Evolutionary conservation across 495 filamentous ascomycete species (phyloP).

Genomic region (Neurospora hispaniola): DNA sequence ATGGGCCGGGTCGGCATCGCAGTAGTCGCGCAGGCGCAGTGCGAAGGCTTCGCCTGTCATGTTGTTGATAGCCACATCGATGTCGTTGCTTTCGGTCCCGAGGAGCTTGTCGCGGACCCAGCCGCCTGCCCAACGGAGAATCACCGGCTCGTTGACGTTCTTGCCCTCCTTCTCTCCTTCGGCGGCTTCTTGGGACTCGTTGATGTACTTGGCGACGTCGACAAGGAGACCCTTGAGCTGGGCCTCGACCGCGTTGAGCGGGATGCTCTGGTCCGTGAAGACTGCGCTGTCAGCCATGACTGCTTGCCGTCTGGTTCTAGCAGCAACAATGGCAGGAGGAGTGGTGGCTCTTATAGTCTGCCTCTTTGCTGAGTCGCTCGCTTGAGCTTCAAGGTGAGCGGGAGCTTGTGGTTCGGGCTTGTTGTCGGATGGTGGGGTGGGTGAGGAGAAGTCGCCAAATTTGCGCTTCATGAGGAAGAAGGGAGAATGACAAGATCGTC

Average conservation of each 20-base stretch:
- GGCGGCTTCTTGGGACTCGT: constrained; percentile 20
- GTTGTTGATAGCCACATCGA: constrained; percentile 88
- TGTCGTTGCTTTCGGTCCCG: constrained; percentile 70
- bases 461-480: constrained; percentile 15
- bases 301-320: neutral
- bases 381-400: neutral
- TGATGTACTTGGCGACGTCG: constrained; percentile 61
- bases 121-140: constrained; percentile 87
- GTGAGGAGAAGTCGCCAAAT: constrained; percentile 4
- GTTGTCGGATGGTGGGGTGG: neutral
- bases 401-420: neutral
- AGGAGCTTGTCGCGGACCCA: constrained; percentile 98
- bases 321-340: neutral
- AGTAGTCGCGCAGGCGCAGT: constrained; percentile 46
- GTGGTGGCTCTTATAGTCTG: neutral
- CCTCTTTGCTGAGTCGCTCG: neutral
- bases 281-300: neutral
- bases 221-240: constrained; percentile 61
- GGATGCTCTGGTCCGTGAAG: constrained; percentile 7
- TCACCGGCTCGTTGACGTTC: constrained; percentile 33
- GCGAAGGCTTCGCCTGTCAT: constrained; percentile 87
- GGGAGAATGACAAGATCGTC: neutral
- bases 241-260: constrained; percentile 54
- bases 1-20: constrained; percentile 33
- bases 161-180: neutral